Percentiles rank a stretch among this genome's conserved stretches.
Conservation (phyloP, 495 filamentous ascomycete genomes). For the Alectoria sarmentosa region DNA sequence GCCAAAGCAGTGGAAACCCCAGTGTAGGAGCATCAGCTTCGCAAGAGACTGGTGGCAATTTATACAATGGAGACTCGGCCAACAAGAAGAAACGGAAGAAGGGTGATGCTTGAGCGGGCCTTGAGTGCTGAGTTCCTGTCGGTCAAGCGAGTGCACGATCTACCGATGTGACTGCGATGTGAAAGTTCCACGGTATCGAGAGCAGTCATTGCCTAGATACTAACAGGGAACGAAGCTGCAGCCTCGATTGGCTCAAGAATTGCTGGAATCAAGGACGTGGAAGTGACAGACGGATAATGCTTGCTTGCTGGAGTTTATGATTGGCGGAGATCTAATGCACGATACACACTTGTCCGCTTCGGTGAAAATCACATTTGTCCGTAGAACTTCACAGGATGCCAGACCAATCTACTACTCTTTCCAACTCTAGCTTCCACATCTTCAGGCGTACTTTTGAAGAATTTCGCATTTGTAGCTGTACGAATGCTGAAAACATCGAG, state of each 20-base stretch:
- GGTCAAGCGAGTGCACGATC: not conserved
- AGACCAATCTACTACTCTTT: not conserved
- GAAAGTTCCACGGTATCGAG: not conserved
- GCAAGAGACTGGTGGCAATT: not conserved
- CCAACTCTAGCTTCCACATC: not conserved
- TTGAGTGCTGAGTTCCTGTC: not conserved
- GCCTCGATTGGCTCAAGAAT: not conserved
- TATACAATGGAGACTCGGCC: not conserved
- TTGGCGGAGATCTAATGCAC: not conserved
- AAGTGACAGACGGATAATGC: not conserved
- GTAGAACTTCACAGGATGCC: not conserved
- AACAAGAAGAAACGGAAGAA: constrained; percentile 4
- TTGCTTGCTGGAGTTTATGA: not conserved
- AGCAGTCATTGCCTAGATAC: not conserved
- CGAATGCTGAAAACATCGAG: not conserved
- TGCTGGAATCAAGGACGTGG: not conserved
- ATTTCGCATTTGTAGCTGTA: not conserved
- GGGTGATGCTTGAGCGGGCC: not conserved
- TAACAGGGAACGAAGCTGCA: not conserved
- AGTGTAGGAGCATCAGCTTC: not conserved
- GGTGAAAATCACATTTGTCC: not conserved
- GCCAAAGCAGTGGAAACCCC: not conserved
- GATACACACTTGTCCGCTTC: not conserved
- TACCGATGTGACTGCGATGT: not conserved
- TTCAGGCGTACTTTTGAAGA: not conserved